Conservation (phyloP, 2,329 filamentous ascomycete species). For the Cladosporium oxysporum region DNA sequence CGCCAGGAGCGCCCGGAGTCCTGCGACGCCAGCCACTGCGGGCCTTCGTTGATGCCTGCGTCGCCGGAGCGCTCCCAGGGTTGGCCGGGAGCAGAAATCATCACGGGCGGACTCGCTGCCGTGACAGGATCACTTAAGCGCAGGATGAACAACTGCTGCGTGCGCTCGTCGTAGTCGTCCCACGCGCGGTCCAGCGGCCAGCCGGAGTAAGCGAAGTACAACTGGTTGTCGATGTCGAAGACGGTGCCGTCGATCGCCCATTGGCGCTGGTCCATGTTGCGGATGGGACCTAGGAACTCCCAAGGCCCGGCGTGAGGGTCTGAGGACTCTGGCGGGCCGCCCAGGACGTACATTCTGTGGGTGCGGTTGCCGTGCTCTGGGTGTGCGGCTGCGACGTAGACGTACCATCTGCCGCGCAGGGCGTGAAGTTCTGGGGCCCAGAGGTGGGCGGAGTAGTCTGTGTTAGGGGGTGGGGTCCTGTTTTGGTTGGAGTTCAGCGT, state of each 20-base stretch:
- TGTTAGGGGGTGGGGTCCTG: slow-evolving; percentile 45
- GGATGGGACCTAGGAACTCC: slow-evolving; percentile 46
- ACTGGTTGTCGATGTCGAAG: slow-evolving; percentile 39
- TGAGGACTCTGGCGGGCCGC: slow-evolving; percentile 39
- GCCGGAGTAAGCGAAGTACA: slow-evolving; percentile 50
- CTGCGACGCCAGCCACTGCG: slow-evolving; percentile 30
- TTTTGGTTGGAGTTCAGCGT: slow-evolving; percentile 18
- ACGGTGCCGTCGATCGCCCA: slow-evolving; percentile 54
- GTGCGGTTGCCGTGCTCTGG: slow-evolving; percentile 45
- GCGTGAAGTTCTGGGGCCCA: slow-evolving; percentile 60
- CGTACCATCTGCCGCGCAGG: slow-evolving; percentile 55
- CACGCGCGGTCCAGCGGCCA: slow-evolving; percentile 40
- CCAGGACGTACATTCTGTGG: slow-evolving; percentile 50
- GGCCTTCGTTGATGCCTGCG: slow-evolving; percentile 48
- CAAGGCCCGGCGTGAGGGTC: slow-evolving; percentile 40
- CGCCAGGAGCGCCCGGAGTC: slow-evolving; percentile 34
- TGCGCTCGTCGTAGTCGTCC: slow-evolving; percentile 36
- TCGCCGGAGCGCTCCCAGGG: slow-evolving; percentile 44
- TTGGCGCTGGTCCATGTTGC: slow-evolving; percentile 44
- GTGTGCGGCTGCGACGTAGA: slow-evolving; percentile 52
- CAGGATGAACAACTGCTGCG: slow-evolving; percentile 49
- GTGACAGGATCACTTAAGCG: slow-evolving; percentile 41
- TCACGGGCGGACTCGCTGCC: slow-evolving; percentile 34
- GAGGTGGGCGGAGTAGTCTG: slow-evolving; percentile 48
- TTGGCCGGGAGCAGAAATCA: slow-evolving; percentile 44